Conservation (phyloP, 495 filamentous ascomycete species). For the Aspergillus indologenus region DNA sequence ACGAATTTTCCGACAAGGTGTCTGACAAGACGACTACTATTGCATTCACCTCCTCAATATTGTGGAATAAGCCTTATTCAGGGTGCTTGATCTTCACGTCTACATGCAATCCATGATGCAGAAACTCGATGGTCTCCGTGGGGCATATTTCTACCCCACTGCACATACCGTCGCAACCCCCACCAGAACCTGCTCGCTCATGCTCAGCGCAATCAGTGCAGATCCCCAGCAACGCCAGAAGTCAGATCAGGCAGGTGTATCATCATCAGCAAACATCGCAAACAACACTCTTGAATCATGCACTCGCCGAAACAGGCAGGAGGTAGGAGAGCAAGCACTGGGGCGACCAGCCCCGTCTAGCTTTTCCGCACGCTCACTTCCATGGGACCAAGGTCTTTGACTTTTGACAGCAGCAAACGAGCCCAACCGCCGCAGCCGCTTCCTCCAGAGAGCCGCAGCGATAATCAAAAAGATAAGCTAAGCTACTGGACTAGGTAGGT, state of each 20-base stretch:
- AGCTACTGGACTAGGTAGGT: no score
- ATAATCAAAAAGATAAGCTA: no score
- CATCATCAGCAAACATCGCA: neutral
- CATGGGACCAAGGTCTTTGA: neutral
- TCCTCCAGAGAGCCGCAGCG: no score
- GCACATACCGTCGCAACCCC: no score
- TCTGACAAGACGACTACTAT: neutral
- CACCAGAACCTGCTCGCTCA: neutral
- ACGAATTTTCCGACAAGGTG: neutral
- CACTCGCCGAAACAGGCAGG: neutral
- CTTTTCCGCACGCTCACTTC: neutral
- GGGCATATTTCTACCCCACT: no score
- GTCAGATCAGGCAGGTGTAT: no score
- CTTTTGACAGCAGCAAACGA: no score
- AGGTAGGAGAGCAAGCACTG: neutral
- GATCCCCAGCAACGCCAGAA: no score
- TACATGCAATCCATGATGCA: no score
- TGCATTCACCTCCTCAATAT: neutral
- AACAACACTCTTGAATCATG: neutral
- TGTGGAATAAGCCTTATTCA: neutral
- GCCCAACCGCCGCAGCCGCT: no score
- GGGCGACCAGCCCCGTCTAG: neutral
- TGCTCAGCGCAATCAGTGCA: neutral
- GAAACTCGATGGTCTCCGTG: no score
- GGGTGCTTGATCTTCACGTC: neutral